These are phyloP conservation scores for Penstemon newberryi DNA, from an alignment of 257 asterid genomes.

Conservation along the genomic window DNA sequence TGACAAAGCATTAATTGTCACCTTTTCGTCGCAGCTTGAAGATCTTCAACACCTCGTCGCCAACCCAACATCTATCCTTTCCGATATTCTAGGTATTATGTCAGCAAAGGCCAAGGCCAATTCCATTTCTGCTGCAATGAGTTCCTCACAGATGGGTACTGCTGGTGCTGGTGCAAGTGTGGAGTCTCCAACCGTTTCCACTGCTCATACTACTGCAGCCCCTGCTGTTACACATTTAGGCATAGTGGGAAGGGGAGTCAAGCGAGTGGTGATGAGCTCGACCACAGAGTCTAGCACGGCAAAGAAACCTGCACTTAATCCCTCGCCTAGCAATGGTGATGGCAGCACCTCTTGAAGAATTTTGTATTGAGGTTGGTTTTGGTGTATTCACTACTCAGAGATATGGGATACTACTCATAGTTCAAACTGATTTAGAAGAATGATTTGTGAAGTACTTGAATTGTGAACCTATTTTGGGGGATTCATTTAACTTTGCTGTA, in stretches of 20 bases:
- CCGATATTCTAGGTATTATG: slow-evolving; percentile 60
- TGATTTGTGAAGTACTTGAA: background rate
- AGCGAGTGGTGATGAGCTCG: slow-evolving; percentile 71
- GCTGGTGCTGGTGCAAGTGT: slow-evolving; percentile 39
- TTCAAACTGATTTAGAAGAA: background rate
- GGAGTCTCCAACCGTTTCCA: slow-evolving; percentile 60
- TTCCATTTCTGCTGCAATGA: slow-evolving; percentile 39
- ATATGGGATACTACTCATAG: background rate
- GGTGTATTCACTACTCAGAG: background rate
- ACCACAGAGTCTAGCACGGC: slow-evolving; percentile 41
- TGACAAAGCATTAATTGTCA: slow-evolving; percentile 2
- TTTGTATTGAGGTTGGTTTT: slow-evolving; percentile 11
- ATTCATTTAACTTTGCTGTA: background rate
- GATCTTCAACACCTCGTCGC: slow-evolving; percentile 81
- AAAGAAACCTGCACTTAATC: slow-evolving; percentile 66
- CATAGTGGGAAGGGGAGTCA: slow-evolving; percentile 96
- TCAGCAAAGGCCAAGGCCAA: slow-evolving; percentile 58
- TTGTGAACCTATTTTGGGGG: background rate
- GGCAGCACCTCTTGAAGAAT: slow-evolving; percentile 45
- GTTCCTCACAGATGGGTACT: slow-evolving; percentile 53
- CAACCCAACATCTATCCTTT: slow-evolving; percentile 69
- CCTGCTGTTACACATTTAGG: slow-evolving; percentile 84
- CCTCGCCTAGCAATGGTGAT: slow-evolving; percentile 45
- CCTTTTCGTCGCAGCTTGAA: slow-evolving; percentile 66
- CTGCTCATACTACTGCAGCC: slow-evolving; percentile 60